These are phyloP conservation scores for Xylariales sp. DNA, from an alignment of 2,329 filamentous ascomycete species.

Conservation along the genomic window DNA sequence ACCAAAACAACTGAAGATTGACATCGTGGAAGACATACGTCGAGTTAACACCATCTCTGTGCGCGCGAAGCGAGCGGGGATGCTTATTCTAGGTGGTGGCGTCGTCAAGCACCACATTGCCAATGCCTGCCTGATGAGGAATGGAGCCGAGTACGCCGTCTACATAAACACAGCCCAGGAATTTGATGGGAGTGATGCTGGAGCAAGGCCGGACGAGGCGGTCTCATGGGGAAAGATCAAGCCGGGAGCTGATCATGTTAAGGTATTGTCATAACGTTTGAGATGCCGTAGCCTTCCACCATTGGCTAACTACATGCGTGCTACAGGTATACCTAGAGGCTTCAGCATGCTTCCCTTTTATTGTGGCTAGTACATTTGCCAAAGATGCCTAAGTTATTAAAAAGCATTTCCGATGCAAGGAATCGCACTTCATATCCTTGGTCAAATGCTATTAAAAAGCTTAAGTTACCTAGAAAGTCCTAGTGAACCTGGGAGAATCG, in stretches of 20 bases:
- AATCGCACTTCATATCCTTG: background rate
- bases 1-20: constrained; percentile 82
- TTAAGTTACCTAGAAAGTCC: background rate
- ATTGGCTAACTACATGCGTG: constrained; percentile 21
- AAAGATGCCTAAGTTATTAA: constrained; percentile 55
- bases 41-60: constrained; percentile 93
- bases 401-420: background rate
- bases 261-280: constrained; percentile 64
- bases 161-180: constrained; percentile 98
- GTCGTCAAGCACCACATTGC: constrained; percentile 99
- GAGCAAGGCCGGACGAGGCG: constrained; percentile 93
- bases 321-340: constrained; percentile 71
- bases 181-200: constrained; percentile 97
- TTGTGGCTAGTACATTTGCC: constrained; percentile 75
- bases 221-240: constrained; percentile 99
- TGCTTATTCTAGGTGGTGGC: constrained; percentile 94
- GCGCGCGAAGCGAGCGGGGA: constrained; percentile 86
- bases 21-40: constrained; percentile 94
- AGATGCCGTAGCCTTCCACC: constrained; percentile 12
- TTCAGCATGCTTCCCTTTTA: constrained; percentile 73
- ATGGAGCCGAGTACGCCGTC: constrained; percentile 95
- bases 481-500: background rate
- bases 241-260: constrained; percentile 85
- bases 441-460: background rate
- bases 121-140: constrained; percentile 97